phyloP scores from a whole-genome alignment of 2,329 filamentous ascomycete genomes.

The Pyrenophora tritici-repentis region DNA sequence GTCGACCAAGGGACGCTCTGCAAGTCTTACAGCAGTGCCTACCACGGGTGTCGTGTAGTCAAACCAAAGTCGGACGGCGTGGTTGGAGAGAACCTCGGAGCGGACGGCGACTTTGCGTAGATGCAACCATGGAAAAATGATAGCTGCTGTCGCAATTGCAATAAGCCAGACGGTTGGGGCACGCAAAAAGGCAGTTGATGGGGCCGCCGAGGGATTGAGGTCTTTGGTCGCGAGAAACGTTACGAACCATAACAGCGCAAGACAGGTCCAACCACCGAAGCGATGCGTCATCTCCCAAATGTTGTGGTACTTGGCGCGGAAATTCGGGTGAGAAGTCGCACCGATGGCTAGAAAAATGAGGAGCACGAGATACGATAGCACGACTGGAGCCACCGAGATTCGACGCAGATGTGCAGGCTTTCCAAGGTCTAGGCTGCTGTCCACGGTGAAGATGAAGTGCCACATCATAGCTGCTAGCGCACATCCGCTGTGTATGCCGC shows the following conservation, averaged over 20 bases:
- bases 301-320: slow-evolving; percentile 42
- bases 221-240: slow-evolving; percentile 35
- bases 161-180: slow-evolving; percentile 68
- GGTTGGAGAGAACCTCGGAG: slow-evolving; percentile 71
- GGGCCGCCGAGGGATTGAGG: slow-evolving; percentile 19
- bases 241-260: slow-evolving; percentile 43
- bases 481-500: slow-evolving; percentile 46
- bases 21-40: slow-evolving; percentile 39
- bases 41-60: slow-evolving; percentile 42
- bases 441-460: slow-evolving; percentile 52
- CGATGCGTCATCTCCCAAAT: slow-evolving; percentile 45
- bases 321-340: slow-evolving; percentile 34
- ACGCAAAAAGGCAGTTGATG: slow-evolving; percentile 29
- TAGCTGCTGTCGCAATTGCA: slow-evolving; percentile 65
- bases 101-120: slow-evolving; percentile 71
- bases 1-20: slow-evolving; percentile 39
- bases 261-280: slow-evolving; percentile 45
- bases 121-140: slow-evolving; percentile 75
- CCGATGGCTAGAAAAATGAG: slow-evolving; percentile 38
- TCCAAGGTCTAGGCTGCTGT: slow-evolving; percentile 40
- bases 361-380: slow-evolving; percentile 38
- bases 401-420: slow-evolving; percentile 26
- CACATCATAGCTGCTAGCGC: slow-evolving; percentile 46
- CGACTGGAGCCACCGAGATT: slow-evolving; percentile 24
- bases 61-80: slow-evolving; percentile 71